Percentiles rank a stretch among this genome's conserved stretches.
Evolutionary conservation across 2,329 filamentous ascomycete genomes (phyloP).

Genomic region (Alternaria arborescens): DNA sequence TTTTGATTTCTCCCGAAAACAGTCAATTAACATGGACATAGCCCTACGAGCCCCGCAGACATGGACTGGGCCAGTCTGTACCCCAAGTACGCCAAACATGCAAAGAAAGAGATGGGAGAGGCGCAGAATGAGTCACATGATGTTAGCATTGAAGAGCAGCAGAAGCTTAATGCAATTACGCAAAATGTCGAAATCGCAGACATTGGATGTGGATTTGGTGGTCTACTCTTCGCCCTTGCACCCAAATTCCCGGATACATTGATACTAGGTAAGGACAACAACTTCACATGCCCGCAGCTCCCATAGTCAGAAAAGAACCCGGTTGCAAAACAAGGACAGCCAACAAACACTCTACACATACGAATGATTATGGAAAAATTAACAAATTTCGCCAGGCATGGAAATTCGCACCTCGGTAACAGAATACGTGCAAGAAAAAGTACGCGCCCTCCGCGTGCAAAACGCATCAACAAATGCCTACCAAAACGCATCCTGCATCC

Average conservation of each 20-base stretch:
- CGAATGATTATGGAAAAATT: too few relatives aligned
- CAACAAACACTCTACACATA: too few relatives aligned
- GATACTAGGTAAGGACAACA: constrained; percentile 70
- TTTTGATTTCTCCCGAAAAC: background rate
- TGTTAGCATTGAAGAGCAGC: constrained; percentile 21
- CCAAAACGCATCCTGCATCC: constrained; percentile 87
- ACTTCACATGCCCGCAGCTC: too few relatives aligned
- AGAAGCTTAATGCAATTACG: constrained; percentile 52
- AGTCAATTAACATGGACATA: constrained; percentile 48
- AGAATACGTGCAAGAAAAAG: constrained; percentile 87
- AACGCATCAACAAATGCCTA: constrained; percentile 65
- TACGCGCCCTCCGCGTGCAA: constrained; percentile 79
- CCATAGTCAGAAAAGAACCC: too few relatives aligned
- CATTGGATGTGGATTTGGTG: constrained; percentile 96
- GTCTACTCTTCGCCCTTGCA: constrained; percentile 84
- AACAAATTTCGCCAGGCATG: constrained; percentile 67
- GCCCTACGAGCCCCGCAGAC: constrained; percentile 76
- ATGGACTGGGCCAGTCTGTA: constrained; percentile 95
- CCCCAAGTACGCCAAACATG: constrained; percentile 68
- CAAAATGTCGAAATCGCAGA: constrained; percentile 90
- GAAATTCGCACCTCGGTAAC: constrained; percentile 93
- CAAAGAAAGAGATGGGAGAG: constrained; percentile 26
- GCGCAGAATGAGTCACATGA: constrained; percentile 33
- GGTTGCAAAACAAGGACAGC: too few relatives aligned
- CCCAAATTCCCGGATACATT: constrained; percentile 82